Evolutionary conservation across 2,329 filamentous ascomycete genomes (phyloP).

Genomic region (Scleromitrula shiraiana): DNA sequence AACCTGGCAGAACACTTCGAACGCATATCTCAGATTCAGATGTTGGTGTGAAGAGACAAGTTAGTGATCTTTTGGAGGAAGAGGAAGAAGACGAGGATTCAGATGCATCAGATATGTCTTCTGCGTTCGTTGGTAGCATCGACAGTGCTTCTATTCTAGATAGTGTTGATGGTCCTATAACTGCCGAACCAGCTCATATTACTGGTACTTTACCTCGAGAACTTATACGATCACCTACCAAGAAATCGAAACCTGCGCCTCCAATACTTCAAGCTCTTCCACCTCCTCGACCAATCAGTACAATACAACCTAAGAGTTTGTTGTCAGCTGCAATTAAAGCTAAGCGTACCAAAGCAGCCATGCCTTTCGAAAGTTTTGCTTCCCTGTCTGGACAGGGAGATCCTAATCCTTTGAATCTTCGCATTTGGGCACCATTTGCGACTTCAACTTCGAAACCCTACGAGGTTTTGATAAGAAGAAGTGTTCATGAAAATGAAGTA

Average conservation of each 20-base stretch:
- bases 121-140: constrained; percentile 57
- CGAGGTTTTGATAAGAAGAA: constrained; percentile 63
- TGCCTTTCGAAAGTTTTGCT: constrained; percentile 71
- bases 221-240: constrained; percentile 54
- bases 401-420: constrained; percentile 65
- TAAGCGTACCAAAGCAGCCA: constrained; percentile 59
- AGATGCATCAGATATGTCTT: constrained; percentile 54
- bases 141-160: constrained; percentile 65
- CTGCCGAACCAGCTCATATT: constrained; percentile 47
- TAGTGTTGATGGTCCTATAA: constrained; percentile 50
- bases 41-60: constrained; percentile 26
- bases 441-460: constrained; percentile 55
- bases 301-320: constrained; percentile 61
- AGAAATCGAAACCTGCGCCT: constrained; percentile 50
- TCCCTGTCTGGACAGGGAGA: constrained; percentile 72
- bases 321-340: constrained; percentile 66
- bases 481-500: constrained; percentile 59
- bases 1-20: constrained; percentile 43
- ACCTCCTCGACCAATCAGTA: constrained; percentile 60
- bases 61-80: constrained; percentile 43
- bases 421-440: constrained; percentile 69
- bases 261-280: constrained; percentile 58
- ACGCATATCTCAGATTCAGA: constrained; percentile 45
- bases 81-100: constrained; percentile 45
- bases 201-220: constrained; percentile 57